Percentiles rank a stretch among this genome's conserved stretches.
These are phyloP conservation scores for Phlebiopsis gigantea DNA, from an alignment of 768 basidiomycete species.

Conservation along the genomic window DNA sequence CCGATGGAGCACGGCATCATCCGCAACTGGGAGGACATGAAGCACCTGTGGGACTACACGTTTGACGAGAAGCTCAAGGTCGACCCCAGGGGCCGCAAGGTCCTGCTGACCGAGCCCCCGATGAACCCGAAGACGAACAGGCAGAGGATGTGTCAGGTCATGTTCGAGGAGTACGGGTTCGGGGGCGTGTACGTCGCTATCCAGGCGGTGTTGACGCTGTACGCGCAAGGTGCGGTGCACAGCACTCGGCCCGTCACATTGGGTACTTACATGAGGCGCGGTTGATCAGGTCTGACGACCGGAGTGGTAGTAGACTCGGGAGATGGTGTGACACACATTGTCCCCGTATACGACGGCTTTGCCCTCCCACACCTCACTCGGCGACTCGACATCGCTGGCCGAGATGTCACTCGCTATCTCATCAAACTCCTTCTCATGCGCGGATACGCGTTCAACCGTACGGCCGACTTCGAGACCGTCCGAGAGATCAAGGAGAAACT, in stretches of 20 bases:
- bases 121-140: conserved; percentile 97
- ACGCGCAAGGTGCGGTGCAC: conserved; percentile 81
- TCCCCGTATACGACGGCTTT: conserved; percentile 97
- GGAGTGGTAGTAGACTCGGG: conserved; percentile 99
- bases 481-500: conserved; percentile 98
- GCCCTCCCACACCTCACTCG: conserved; percentile 92
- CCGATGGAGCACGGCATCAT: conserved; percentile 99
- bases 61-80: conserved; percentile 93
- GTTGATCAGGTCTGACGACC: conserved; percentile 83
- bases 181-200: conserved; percentile 96
- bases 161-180: conserved; percentile 99
- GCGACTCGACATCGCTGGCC: conserved; percentile 94
- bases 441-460: conserved; percentile 99
- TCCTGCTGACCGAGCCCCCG: conserved; percentile 94
- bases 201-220: conserved; percentile 95
- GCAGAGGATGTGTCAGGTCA: conserved; percentile 92
- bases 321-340: conserved; percentile 98
- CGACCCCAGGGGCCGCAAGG: conserved; percentile 81
- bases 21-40: conserved; percentile 99
- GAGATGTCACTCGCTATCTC: conserved; percentile 96
- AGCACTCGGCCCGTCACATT: not conserved
- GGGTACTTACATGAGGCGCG: not conserved
- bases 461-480: conserved; percentile 99
- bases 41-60: conserved; percentile 96
- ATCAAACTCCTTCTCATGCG: conserved; percentile 99